Base-by-base conservation (phyloP, 2,329 filamentous ascomycete species). In the Ambrosiella beaveri region DNA sequence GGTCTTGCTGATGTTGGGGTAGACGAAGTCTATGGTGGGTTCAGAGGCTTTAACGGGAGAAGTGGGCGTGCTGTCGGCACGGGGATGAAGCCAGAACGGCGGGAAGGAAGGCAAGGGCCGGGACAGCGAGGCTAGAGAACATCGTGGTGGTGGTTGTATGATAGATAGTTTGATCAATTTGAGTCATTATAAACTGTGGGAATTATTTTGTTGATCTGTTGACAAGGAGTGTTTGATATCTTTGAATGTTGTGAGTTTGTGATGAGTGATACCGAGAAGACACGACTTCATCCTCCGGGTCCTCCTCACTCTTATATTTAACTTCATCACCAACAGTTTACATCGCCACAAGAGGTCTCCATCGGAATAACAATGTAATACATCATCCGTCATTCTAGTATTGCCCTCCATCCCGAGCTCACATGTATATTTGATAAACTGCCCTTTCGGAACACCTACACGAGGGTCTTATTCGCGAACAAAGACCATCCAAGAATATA, bases 21-120 rank as follows among this genome's bases (percentile, higher is more conserved):
- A 15, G 39, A 58, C 27, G 15, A 45, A 37, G 44, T 12, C 51
- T 9, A 13, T 27, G 35, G 38, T 11, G n/a, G 27, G 19, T 2
- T 44, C 8, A 2, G 7, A 41, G 1, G 36, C 19, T 7, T 38
- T 27, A 8, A 37, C 15, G 7, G 39, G 6, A 36, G n/a, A 9
- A 19, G 47, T 35, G 12, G 47, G 9, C 27, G 5, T 6, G 49
- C 62, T 65, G 38, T 57, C 60, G 13, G 62, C 61, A 5, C 63
- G 63, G n/a, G 65, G 63, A 2, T 57, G 57, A 57, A 66, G 63
- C 61, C 61, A 66, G 58, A 19, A 64, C 63, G 15, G 60, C 61
- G 36, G 63, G 61, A 50, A 63, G 54, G 41, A 63, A 56, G 51
- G 64, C 60, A 41, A 64, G 13, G 36, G 63, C 51, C 8, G 62